Base-by-base conservation (phyloP, 345 rosid genomes). In the Gossypium ekmanianum region DNA sequence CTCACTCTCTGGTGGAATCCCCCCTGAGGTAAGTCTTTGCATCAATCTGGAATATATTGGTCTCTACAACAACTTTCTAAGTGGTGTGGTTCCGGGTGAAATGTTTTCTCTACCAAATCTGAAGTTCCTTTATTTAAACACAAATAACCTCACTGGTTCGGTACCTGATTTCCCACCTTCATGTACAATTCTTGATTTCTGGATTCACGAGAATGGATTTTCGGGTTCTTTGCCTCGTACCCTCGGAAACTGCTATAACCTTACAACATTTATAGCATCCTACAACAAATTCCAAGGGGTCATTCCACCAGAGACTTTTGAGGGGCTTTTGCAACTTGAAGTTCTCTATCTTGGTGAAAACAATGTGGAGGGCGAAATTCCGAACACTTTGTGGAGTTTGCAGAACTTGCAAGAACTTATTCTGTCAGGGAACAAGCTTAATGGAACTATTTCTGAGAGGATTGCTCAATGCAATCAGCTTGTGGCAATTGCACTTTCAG, bases 401-500 rank as follows among this genome's bases (percentile, higher is more conserved):
- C 75, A 57, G 29, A 80, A 50, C 52, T 78, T 84, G 39, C 75
- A 80, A 67, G 65, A 65, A 75, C 79, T 84, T 64, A 78, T 75
- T 47, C 80, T 84, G 26, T 82, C 87, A 13, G 63, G 51, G 62
- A 84, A 84, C 81, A 80, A 68, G 59, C 80, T 82, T 14, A 80
- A 80, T 74, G 87, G 85, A 54, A 78, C 81, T n/a, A 74, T 85
- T 43, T 76, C 88, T 62, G 84, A 78, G 76, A 78, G 65, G 70
- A 84, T 82, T 50, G 75, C 48, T 66, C 61, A 56, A 24, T 76
- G 84, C 74, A 47, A 34, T 56, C 79, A 72, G 66, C 79, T 85
- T 7, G 29, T 65, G 16, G 18, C 18, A 44, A 2, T 85, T 67
- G 81, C 75, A 55, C 78, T 85, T 47, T 75, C 85, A 39, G 71